These are phyloP conservation scores for Aspergillus melleus DNA, from an alignment of 2,329 filamentous ascomycete species.

Conservation along the genomic window DNA sequence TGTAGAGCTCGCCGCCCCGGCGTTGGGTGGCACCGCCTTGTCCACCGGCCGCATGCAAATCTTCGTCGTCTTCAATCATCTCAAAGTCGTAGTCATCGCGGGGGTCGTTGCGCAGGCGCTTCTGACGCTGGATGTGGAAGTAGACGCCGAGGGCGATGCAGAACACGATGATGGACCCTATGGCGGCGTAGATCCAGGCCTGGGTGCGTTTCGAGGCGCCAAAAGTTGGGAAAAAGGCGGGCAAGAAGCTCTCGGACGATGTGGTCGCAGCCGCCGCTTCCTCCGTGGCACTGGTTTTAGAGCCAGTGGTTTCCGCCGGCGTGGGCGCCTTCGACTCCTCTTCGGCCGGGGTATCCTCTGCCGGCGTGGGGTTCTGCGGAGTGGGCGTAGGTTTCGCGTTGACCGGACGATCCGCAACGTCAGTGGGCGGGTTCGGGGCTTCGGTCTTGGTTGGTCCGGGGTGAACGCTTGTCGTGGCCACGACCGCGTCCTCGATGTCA, in stretches of 20 bases:
- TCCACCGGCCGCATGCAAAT: slow-evolving; percentile 44
- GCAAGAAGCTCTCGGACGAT: slow-evolving; percentile 62
- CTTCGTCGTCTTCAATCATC: slow-evolving; percentile 80
- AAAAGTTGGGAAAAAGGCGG: slow-evolving; percentile 86
- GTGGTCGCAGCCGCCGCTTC: slow-evolving; percentile 33
- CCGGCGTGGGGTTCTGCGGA: slow-evolving; percentile 21
- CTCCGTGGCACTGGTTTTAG: slow-evolving; percentile 29
- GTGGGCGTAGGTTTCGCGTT: slow-evolving; percentile 57
- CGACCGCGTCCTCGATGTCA: slow-evolving; percentile 64
- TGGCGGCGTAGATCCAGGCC: slow-evolving; percentile 87
- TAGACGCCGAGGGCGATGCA: slow-evolving; percentile 78
- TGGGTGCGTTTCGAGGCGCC: slow-evolving; percentile 84
- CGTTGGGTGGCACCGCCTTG: slow-evolving; percentile 55
- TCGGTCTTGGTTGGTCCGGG: slow-evolving; percentile 49
- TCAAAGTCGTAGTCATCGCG: slow-evolving; percentile 93
- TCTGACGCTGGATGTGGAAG: slow-evolving; percentile 75
- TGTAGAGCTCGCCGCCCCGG: slow-evolving; percentile 84
- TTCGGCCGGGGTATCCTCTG: slow-evolving; percentile 20
- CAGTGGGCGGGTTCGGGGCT: slow-evolving; percentile 53
- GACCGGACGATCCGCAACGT: slow-evolving; percentile 65
- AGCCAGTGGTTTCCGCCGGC: slow-evolving; percentile 25
- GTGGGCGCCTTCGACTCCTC: slow-evolving; percentile 24
- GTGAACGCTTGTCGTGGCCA: slow-evolving; percentile 64
- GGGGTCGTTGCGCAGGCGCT: slow-evolving; percentile 70
- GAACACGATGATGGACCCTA: slow-evolving; percentile 83